Evolutionary conservation across 164 flowering plant species (phyloP), one percentile per base, ranked within the genome.

Genomic region (Piper betle): DNA sequence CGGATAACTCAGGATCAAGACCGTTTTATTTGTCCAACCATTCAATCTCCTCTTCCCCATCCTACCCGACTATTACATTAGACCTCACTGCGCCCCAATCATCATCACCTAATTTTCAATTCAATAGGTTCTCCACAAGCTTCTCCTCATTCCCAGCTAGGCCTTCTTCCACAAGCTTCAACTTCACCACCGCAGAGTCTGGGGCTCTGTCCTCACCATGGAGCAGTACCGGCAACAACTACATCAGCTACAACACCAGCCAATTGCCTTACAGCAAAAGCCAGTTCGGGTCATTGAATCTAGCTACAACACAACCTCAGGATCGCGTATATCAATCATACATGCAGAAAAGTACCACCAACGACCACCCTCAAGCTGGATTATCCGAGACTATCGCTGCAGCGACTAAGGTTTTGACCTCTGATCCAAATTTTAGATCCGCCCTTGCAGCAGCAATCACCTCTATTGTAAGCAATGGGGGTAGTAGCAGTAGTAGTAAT

Each of bases 51-150:
- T 20, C 85, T 25, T 63, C 89, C 2, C 68, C 91, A 53, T 70
- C 88, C 0, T 69, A 65, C 74, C 96, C 96, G 16, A 85, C 96
- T 19, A 83, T 94, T 71, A 91, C 96, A 33, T 82, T 94, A n/a
- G 99, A 94, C 70, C 91, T 94, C 61, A 88, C 97, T 54, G 68
- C 78, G 57, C 75, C 81, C 48, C 46, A 77, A 39, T 46, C 78
- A 2, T 59, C 77, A 3, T 63, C 77, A 4, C 57, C 84, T 3
- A 41, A 82, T n/a, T 84, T 66, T 48, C 50, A 46, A 46, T 46
- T 46, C 11, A 46, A 46, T 15, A 46, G 50, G 50, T 46, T 46
- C 50, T 46, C 50, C 50, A 46, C 50, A 2, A 46, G 50, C 50
- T 46, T 46, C 50, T 15, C 50, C 50, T 46, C 50, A 12, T 33